Evolutionary conservation across 2,329 filamentous ascomycete species (phyloP), one percentile per base, ranked within the genome.

Genomic region (Ceratocystis diversiconidia): DNA sequence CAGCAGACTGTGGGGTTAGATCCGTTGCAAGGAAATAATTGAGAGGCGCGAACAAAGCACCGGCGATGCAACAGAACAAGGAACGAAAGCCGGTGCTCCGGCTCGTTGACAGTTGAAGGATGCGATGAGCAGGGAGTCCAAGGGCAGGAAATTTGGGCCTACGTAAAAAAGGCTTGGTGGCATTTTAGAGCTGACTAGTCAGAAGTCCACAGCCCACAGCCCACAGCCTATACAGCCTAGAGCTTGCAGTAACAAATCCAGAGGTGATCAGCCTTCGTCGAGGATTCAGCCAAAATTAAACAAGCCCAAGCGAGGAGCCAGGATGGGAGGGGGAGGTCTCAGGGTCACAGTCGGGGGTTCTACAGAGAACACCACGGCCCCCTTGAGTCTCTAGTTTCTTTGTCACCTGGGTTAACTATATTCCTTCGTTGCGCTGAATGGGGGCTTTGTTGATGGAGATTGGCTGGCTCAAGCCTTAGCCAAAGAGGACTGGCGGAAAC

Each of bases 241-340:
- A 15, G 3, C 15, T 12, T 41, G 3, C 36, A 41, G 12, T 15
- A 8, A 3, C 25, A 7, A 36, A 8, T 15, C 28, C 19, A 36
- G 12, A 59, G 25, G 55, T 28, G 28, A 59, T 8, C 28, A 36
- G 28, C 28, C n/a, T 36, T 59, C 17, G 12, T 3, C n/a, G 55
- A 19, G 55, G 55, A 59, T 59, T 36, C 55, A 59, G 55, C 25
- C 28, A 59, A 59, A 17, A 59, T 59, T 59, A 59, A 59, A 59
- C 55, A 59, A 15, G 55, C 55, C 28, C 19, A 52, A 59, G 55
- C 55, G 55, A 59, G 17, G 1, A 59, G 55, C 28, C 17, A 59
- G 55, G 55, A 59, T 32, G 25, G 17, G 17, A 17, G 32, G 17
- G 28, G n/a, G 22, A 32, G 55, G 32, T 32, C 28, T 7, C 15